A percentile compares a stretch with the other conserved stretches of the same genome.
These are phyloP conservation scores for Anacardium occidentale DNA, from an alignment of 345 rosid genomes.

Conservation along the genomic window DNA sequence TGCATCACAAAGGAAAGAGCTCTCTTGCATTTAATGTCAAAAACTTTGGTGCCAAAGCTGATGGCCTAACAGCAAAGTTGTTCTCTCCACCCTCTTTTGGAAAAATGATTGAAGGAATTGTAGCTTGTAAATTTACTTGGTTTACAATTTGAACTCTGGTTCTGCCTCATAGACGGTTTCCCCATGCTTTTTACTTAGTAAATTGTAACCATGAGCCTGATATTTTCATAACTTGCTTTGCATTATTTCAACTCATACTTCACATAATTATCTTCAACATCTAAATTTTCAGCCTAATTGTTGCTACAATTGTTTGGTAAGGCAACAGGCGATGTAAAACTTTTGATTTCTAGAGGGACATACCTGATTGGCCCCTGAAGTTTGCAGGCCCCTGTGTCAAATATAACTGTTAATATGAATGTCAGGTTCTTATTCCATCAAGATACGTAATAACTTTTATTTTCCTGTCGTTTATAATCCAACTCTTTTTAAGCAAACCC, in stretches of 20 bases:
- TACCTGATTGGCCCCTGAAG: slow-evolving; percentile 37
- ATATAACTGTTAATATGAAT: slow-evolving; percentile 26
- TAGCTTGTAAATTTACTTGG: neutral
- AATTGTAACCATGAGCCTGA: neutral
- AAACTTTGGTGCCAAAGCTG: slow-evolving; percentile 33
- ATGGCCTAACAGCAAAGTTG: slow-evolving; percentile 25
- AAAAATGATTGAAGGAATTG: neutral
- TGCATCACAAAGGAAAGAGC: slow-evolving; percentile 11
- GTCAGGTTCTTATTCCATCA: slow-evolving; percentile 2
- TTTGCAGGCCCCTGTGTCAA: slow-evolving; percentile 36
- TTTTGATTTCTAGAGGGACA: slow-evolving; percentile 33
- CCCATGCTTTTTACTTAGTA: neutral
- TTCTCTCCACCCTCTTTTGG: too few relatives aligned
- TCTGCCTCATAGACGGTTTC: neutral
- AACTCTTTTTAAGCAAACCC: too few relatives aligned
- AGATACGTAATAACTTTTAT: too few relatives aligned
- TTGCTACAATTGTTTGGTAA: neutral
- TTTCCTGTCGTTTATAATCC: too few relatives aligned
- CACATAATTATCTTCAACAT: neutral
- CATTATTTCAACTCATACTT: too few relatives aligned
- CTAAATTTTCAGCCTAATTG: neutral
- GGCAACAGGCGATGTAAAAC: slow-evolving; percentile 19
- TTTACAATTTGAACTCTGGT: too few relatives aligned
- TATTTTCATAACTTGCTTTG: neutral
- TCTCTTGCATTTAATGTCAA: slow-evolving; percentile 23